Conservation (phyloP, 495 filamentous ascomycete genomes). For the Thozetella sp. region DNA sequence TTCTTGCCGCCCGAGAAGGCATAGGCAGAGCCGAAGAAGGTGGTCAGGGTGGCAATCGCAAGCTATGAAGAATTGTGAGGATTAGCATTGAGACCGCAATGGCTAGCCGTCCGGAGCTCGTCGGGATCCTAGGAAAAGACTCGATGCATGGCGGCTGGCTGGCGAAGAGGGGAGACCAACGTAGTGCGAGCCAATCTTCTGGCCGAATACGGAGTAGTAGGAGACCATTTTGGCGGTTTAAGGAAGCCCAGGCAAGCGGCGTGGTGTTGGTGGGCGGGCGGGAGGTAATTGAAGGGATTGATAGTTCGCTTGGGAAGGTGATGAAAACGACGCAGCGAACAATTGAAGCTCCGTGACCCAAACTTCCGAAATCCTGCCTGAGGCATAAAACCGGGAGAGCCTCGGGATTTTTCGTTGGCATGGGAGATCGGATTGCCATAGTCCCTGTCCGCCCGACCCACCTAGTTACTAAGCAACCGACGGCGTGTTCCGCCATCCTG, state of each 20-base stretch:
- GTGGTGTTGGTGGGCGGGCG: constrained; percentile 28
- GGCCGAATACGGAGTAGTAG: constrained; percentile 84
- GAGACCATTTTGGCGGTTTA: constrained; percentile 73
- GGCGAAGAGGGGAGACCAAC: constrained; percentile 57
- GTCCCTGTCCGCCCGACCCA: too few relatives aligned
- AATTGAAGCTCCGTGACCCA: constrained; percentile 12
- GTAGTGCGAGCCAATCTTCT: constrained; percentile 89
- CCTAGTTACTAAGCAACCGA: neutral
- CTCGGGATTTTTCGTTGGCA: neutral
- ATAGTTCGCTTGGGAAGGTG: constrained; percentile 5
- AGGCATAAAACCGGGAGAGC: neutral
- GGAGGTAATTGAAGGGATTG: constrained; percentile 14
- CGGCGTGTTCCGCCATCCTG: neutral
- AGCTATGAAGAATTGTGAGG: constrained; percentile 57
- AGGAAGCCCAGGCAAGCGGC: constrained; percentile 37
- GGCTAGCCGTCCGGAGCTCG: constrained; percentile 3
- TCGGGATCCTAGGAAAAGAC: neutral
- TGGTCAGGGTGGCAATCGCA: constrained; percentile 78
- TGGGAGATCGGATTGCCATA: neutral
- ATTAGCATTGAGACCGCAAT: constrained; percentile 23
- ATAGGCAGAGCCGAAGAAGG: constrained; percentile 59
- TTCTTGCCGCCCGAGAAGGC: constrained; percentile 63
- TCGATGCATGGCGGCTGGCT: too few relatives aligned
- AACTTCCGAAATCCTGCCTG: constrained; percentile 15
- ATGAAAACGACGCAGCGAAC: constrained; percentile 23